A percentile compares a stretch with the other conserved stretches of the same genome.
Conservation (phyloP, 2,329 filamentous ascomycete species). For the Dendrostoma leiphaemia region DNA sequence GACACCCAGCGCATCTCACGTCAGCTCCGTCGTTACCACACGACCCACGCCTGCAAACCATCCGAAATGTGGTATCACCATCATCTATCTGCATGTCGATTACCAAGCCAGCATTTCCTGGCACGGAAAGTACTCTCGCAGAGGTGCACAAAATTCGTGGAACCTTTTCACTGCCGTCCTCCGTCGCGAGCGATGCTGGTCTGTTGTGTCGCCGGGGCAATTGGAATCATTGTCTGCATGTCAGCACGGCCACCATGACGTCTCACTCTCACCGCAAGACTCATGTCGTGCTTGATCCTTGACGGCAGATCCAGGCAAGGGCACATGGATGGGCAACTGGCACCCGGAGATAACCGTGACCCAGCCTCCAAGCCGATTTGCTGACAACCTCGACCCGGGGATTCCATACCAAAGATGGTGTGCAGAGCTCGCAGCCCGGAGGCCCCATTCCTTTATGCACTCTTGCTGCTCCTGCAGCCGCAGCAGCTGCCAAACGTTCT, state of each 20-base stretch:
- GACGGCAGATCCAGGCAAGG: neutral
- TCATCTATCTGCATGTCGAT: neutral
- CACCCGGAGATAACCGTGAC: neutral
- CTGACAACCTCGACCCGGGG: neutral
- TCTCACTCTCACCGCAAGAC: neutral
- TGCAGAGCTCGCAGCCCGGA: neutral
- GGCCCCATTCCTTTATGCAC: constrained; percentile 3
- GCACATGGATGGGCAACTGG: neutral
- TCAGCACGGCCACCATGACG: neutral
- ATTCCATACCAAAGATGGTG: neutral
- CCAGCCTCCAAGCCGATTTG: neutral
- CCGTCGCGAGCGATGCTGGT: neutral
- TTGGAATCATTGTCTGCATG: neutral
- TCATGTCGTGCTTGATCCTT: neutral
- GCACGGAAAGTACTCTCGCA: neutral
- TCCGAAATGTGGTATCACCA: neutral
- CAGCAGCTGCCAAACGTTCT: constrained; percentile 5
- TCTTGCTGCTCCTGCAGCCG: constrained; percentile 2
- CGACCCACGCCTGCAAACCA: neutral
- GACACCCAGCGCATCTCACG: constrained; percentile 12
- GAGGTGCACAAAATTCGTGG: neutral
- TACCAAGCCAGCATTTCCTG: too few species aligned
- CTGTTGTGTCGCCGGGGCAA: neutral
- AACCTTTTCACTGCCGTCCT: neutral
- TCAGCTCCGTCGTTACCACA: constrained; percentile 15